These are phyloP conservation scores for Irineochytrium annulatum DNA, from an alignment of 192 early-diverging fungal species.

Conservation along the genomic window DNA sequence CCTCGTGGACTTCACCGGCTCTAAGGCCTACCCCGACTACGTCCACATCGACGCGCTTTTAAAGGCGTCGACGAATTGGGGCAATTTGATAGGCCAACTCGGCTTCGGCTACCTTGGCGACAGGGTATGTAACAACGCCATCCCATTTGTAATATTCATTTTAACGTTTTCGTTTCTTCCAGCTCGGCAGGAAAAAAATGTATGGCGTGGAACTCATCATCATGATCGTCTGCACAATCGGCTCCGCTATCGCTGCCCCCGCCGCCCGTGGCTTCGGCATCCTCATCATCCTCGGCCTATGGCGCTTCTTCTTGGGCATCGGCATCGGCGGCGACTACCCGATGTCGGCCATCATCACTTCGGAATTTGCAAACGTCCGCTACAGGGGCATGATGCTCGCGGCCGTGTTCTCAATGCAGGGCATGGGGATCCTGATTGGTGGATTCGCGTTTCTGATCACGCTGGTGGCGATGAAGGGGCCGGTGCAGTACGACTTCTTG, in stretches of 20 bases:
- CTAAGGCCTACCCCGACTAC: slow-evolving; percentile 8
- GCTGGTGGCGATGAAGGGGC: slow-evolving; percentile 60
- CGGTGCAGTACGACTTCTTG: slow-evolving; percentile 50
- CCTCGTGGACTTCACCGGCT: slow-evolving; percentile 4
- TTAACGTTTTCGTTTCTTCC: too few relatives aligned
- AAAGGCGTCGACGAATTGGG: slow-evolving; percentile 79
- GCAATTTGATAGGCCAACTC: slow-evolving; percentile 85
- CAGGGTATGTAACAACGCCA: too few relatives aligned
- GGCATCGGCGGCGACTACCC: slow-evolving; percentile 89
- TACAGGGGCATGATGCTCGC: slow-evolving; percentile 77
- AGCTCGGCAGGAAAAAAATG: slow-evolving; percentile 74
- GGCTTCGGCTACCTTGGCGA: slow-evolving; percentile 80
- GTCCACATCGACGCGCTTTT: slow-evolving; percentile 66
- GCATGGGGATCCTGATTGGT: slow-evolving; percentile 73
- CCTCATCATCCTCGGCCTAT: slow-evolving; percentile 66
- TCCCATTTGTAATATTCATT: too few relatives aligned
- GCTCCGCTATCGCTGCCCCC: slow-evolving; percentile 62
- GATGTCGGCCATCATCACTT: slow-evolving; percentile 77
- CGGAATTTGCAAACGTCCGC: slow-evolving; percentile 71
- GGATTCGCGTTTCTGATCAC: slow-evolving; percentile 63
- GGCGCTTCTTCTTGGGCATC: slow-evolving; percentile 79
- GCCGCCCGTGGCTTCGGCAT: slow-evolving; percentile 61
- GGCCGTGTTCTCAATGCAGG: slow-evolving; percentile 82
- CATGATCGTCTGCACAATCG: slow-evolving; percentile 71
- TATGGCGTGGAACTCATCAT: slow-evolving; percentile 79